Evolutionary conservation across 2,329 filamentous ascomycete species (phyloP), one percentile per base, ranked within the genome.

Genomic region (Calonectria hongkongensis): DNA sequence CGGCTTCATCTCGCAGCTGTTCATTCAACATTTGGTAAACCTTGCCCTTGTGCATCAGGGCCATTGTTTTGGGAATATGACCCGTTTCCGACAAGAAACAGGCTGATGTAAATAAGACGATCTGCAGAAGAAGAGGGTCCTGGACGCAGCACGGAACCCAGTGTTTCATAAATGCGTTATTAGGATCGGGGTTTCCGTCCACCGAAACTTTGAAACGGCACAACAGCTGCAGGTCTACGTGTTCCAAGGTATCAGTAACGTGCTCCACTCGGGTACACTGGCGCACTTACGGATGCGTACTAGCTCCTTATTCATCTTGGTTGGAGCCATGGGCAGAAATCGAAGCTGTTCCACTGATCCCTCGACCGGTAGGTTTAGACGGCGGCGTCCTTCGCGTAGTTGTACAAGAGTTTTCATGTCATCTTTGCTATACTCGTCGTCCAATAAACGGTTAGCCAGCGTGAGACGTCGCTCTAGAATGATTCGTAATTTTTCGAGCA

Each of bases 31-130:
- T 84, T 47, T 80, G 80, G 70, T 87, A 86, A 4, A 86, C 85
- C 18, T 79, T 82, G 16, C 83, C 84, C 68, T 87, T 88, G 73
- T 87, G 84, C 10, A 83, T 79, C 75, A 86, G 84, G 13, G 86
- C 82, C 4, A 86, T 82, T 10, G 82, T 81, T 73, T 86, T 85
- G 50, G 87, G 85, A 2, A 89, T 79, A 45, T 87, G 86, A 3
- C 87, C 85, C 0, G 86, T 87, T 75, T 90, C 88, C 45, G 86
- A 84, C 36, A 89, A 82, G 75, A 89, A 89, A 76, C 87, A 89
- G 0, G 88, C 85, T 0, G 88, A 85, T 8, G 87, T 87, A 75
- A 88, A 89, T 5, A 89, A 83, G 43, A 88, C 84, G 10, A 88
- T 85, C 60, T 88, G 86, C 0, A 86, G 80, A 12, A 89, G 82